These are phyloP conservation scores for Talaromyces sp. DNA, from an alignment of 2,329 filamentous ascomycete genomes.

Conservation along the genomic window DNA sequence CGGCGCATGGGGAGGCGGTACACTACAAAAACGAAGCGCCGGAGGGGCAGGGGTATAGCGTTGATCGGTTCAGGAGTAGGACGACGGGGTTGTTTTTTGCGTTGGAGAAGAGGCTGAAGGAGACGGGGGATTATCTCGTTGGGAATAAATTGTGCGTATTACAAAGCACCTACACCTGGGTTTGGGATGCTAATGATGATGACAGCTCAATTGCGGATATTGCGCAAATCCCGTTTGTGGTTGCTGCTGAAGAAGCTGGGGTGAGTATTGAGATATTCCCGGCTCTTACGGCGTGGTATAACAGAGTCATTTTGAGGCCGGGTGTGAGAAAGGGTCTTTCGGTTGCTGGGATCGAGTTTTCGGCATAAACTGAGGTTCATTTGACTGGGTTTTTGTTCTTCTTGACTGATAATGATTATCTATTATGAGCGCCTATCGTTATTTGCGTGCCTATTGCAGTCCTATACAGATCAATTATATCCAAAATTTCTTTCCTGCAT, in stretches of 20 bases:
- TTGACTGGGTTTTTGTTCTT: neutral
- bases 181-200: neutral
- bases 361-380: neutral
- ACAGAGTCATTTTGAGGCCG: neutral
- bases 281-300: neutral
- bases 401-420: neutral
- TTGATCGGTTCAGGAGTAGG: neutral
- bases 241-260: conserved; percentile 9
- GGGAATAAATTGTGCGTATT: conserved; percentile 12
- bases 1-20: neutral
- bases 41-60: neutral
- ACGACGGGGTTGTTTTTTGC: neutral
- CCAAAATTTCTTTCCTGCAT: neutral
- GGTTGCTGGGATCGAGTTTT: neutral
- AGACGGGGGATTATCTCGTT: conserved; percentile 9
- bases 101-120: neutral
- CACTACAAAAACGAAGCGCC: neutral
- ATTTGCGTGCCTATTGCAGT: neutral
- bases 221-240: conserved; percentile 4
- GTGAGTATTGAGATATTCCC: conserved; percentile 3
- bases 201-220: conserved; percentile 7
- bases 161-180: too few species aligned
- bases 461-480: neutral
- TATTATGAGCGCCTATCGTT: neutral
- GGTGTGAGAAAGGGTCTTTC: neutral